Evolutionary conservation across 345 rosid genomes (phyloP), one percentile per base, ranked within the genome.

Genomic region (Populus simonii): DNA sequence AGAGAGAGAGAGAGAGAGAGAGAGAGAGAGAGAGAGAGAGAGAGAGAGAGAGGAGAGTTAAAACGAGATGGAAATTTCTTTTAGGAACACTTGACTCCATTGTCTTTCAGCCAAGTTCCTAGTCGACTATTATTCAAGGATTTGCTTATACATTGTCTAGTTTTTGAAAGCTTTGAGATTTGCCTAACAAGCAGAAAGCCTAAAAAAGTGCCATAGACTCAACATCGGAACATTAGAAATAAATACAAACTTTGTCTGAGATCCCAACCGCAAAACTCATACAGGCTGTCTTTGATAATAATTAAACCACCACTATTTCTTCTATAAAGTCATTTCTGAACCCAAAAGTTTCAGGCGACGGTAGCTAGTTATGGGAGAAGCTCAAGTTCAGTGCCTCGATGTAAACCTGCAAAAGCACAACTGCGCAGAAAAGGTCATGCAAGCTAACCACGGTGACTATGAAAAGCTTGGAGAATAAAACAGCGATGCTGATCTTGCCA

Each of bases 391-490:
- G 70, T 51, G 72, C 76, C 76, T 66, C 45, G 53, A 49, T 16
- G 62, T 12, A 5, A 73, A 76, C 77, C 39, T 31, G 74, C 39
- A 65, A 38, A 38, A 16, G 61, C 72, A 71, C 22, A 49, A 69
- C 49, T 33, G 53, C 62, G 41, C n/a, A 73, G 80, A 59, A 69
- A 35, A 20, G 15, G 71, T 80, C 77, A 36, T 55, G 66, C 72
- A 45, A 38, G 23, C 70, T 29, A 66, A 33, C 65, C 61, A 17
- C 69, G 13, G 80, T 53, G 22, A 33, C 82, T 87, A 86, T 68
- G 85, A 85, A 70, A 82, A 84, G 73, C 89, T 83, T 4, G 86
- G 82, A 74, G 89, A 73, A 80, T 87, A 89, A 62, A 78, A 80
- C 12, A 74, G 72, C 25, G 79, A 13, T 27, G 86, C 36, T 6